phyloP scores from a whole-genome alignment of 129 eudicot genomes.

The Pulicaria dysenterica region DNA sequence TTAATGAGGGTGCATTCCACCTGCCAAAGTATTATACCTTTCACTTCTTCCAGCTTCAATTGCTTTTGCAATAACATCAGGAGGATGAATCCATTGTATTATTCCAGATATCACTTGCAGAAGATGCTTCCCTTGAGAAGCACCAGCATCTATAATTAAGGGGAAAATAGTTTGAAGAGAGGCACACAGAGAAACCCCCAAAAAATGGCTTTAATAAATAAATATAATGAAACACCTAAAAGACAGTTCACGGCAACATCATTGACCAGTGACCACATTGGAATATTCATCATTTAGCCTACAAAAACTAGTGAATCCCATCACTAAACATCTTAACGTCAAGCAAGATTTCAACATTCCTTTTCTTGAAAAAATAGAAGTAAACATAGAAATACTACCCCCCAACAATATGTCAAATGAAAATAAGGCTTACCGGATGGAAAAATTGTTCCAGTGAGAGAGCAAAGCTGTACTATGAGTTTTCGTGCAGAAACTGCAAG shows the following conservation, averaged over 20 bases:
- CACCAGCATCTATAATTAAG: slow-evolving; percentile 53
- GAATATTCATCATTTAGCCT: too few species aligned
- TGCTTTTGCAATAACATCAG: slow-evolving; percentile 63
- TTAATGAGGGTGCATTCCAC: background rate
- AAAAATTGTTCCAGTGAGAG: slow-evolving; percentile 79
- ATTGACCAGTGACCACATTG: too few species aligned
- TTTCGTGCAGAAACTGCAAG: slow-evolving; percentile 96
- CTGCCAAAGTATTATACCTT: slow-evolving; percentile 49
- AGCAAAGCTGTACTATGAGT: slow-evolving; percentile 77
- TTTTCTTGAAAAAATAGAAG: too few species aligned
- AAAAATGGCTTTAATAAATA: background rate
- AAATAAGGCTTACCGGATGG: slow-evolving; percentile 67
- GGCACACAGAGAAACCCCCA: slow-evolving; percentile 5
- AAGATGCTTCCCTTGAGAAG: slow-evolving; percentile 77
- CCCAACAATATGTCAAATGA: slow-evolving; percentile 8
- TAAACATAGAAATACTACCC: too few species aligned
- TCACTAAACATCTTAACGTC: too few species aligned
- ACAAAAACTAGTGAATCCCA: too few species aligned
- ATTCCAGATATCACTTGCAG: slow-evolving; percentile 77
- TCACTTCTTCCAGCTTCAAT: slow-evolving; percentile 88
- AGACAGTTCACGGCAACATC: background rate
- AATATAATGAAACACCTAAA: background rate
- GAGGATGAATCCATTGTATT: slow-evolving; percentile 86
- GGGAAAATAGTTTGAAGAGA: slow-evolving; percentile 12
- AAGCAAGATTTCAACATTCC: too few species aligned